Evolutionary conservation across 2,329 filamentous ascomycete genomes (phyloP), one percentile per base, ranked within the genome.

Genomic region (Chaetoscypha palmicola): DNA sequence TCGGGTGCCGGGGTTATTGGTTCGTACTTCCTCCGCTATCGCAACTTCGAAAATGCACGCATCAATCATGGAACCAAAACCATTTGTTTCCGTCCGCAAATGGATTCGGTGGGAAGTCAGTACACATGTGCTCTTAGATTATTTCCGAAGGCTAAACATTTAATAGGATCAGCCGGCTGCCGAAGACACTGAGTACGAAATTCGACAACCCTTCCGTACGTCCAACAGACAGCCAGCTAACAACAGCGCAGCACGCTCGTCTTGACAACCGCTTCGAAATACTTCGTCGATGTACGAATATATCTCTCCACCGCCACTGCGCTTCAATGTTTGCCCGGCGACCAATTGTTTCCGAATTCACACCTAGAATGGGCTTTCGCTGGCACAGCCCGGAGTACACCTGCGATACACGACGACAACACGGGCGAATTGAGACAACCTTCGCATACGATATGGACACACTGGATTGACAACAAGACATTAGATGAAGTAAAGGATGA

Each of bases 361-460:
- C 47, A 59, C 20, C 46, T 56, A 4, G 52, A 62, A 49, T 63
- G 60, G 60, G 61, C 52, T 2, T 63, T 63, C 35, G 45, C 52
- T 10, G 53, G 52, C 0, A 57, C 45, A 3, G 42, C 49, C 3
- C 20, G 24, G 21, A 43, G 45, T 21, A 51, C 47, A 5, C 45
- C 54, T 4, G 53, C 54, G 10, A 22, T 19, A 2, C 39, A 43
- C 19, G 24, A 45, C 14, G 14, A 17, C 12, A 32, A 50, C 17
- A 32, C 31, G 9, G 43, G 46, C 11, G 46, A 48, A 30, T 43
- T 53, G 9, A 38, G 50, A 5, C 45, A 32, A 11, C 43, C 48
- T 7, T 41, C 46, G 19, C 58, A 59, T 37, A 59, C 54, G 5
- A 35, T 54, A 30, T 62, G 57, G 60, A 49, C 47, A 4, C 56